Percentiles rank a stretch among this genome's conserved stretches.
These are phyloP conservation scores for Canavalia gladiata DNA, from an alignment of 306 rosid genomes.

Conservation along the genomic window DNA sequence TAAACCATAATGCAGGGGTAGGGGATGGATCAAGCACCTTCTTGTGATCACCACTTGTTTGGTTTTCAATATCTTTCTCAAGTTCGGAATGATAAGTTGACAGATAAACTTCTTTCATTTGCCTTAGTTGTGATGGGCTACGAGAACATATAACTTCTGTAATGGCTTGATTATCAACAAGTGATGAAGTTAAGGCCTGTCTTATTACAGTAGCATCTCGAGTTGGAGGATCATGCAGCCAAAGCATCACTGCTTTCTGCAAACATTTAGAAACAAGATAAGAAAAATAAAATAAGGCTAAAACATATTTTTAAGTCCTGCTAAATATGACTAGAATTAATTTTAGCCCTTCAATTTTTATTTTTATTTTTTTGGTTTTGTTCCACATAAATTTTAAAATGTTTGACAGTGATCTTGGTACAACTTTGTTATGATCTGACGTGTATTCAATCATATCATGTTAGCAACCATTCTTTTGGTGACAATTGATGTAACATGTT, in stretches of 20 bases:
- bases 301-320: too few relatives aligned
- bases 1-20: not conserved
- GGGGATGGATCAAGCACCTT: constrained; percentile 52
- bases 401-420: too few relatives aligned
- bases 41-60: constrained; percentile 63
- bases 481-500: too few relatives aligned
- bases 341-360: too few relatives aligned
- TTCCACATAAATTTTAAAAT: too few relatives aligned
- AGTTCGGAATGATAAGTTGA: constrained; percentile 53
- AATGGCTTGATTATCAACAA: constrained; percentile 61
- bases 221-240: constrained; percentile 77
- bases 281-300: not conserved
- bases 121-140: constrained; percentile 71
- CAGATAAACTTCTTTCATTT: constrained; percentile 67
- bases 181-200: constrained; percentile 49
- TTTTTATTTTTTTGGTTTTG: too few relatives aligned
- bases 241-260: constrained; percentile 75
- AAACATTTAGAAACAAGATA: constrained; percentile 19
- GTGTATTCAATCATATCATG: too few relatives aligned
- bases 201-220: constrained; percentile 63
- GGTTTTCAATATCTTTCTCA: constrained; percentile 61
- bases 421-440: too few relatives aligned
- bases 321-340: too few relatives aligned
- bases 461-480: too few relatives aligned
- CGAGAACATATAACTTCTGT: constrained; percentile 83